These are phyloP conservation scores for Globisporangium paroecandrum DNA, from an alignment of 352 stramenopile genomes.

Conservation along the genomic window DNA sequence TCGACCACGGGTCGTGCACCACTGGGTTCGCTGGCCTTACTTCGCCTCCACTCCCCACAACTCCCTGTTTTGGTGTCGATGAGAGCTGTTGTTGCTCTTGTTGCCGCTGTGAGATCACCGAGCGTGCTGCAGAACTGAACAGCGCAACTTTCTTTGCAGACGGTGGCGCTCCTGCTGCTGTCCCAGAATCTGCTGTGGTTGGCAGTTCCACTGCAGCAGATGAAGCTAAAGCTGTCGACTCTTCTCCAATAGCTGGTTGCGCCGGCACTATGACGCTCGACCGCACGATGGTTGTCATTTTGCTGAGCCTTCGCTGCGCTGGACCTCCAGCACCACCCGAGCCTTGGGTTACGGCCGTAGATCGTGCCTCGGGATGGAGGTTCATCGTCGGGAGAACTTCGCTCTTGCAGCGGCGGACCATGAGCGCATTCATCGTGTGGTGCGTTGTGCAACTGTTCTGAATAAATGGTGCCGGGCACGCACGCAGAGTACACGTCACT, in stretches of 20 bases:
- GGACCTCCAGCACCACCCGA: background rate
- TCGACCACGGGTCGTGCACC: slow-evolving; percentile 27
- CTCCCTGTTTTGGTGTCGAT: background rate
- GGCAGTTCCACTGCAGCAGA: background rate
- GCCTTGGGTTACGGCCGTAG: background rate
- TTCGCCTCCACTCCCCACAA: slow-evolving; percentile 1
- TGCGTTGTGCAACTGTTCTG: slow-evolving; percentile 22
- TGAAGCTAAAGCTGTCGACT: background rate
- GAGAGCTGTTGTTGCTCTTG: slow-evolving; percentile 16
- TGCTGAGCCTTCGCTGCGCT: background rate
- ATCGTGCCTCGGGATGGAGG: background rate
- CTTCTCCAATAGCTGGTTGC: background rate
- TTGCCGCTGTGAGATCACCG: slow-evolving; percentile 24
- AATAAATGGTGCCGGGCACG: background rate
- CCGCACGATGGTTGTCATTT: slow-evolving; percentile 9
- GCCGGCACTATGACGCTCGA: background rate
- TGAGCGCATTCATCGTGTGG: slow-evolving; percentile 14
- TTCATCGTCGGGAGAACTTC: slow-evolving; percentile 1
- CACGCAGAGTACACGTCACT: background rate
- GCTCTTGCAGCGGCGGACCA: slow-evolving; percentile 1
- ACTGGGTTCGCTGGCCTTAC: background rate
- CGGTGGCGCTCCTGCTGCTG: background rate
- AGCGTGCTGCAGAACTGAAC: slow-evolving; percentile 33
- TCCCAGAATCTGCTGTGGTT: background rate
- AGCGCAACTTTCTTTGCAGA: background rate